phyloP scores from a whole-genome alignment of 257 asterid genomes.

The Jacaranda copaia region DNA sequence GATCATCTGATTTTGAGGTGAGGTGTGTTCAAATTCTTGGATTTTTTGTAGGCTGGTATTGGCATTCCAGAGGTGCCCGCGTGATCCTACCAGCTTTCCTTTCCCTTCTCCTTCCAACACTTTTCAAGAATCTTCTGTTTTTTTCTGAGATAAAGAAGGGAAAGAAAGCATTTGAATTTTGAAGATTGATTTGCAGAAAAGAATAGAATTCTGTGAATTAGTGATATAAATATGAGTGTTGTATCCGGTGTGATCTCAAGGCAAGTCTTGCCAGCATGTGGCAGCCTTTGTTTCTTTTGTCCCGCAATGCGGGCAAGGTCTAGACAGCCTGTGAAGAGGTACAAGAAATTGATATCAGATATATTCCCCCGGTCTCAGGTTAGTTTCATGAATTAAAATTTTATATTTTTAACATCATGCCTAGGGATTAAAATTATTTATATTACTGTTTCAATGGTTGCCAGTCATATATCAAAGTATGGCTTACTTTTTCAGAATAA shows the following conservation, averaged over 20 bases:
- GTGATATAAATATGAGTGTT: conserved; percentile 56
- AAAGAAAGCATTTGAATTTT: conserved; percentile 58
- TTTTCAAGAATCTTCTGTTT: conserved; percentile 33
- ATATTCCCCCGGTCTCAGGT: conserved; percentile 87
- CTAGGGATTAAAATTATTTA: conserved; percentile 4
- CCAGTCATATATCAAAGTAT: neutral
- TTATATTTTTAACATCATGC: neutral
- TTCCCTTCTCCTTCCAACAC: conserved; percentile 65
- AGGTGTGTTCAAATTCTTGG: conserved; percentile 21
- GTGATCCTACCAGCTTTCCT: conserved; percentile 59
- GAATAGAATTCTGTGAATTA: conserved; percentile 21
- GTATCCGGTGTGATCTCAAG: conserved; percentile 90
- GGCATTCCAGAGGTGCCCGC: conserved; percentile 55
- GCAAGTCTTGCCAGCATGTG: conserved; percentile 95
- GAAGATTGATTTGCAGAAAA: conserved; percentile 36
- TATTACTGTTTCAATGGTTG: neutral
- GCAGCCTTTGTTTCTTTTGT: conserved; percentile 90
- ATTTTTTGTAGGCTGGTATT: conserved; percentile 65
- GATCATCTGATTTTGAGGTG: conserved; percentile 43
- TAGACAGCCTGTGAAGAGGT: conserved; percentile 98
- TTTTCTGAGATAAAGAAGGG: conserved; percentile 61
- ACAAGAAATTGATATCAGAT: conserved; percentile 94
- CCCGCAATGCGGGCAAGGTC: conserved; percentile 93
- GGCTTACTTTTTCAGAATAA: no score
- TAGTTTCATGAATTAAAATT: conserved; percentile 42